Percentiles rank a stretch among this genome's conserved stretches.
These are phyloP conservation scores for Cladobotryum protrusum DNA, from an alignment of 2,329 filamentous ascomycete species.

Conservation along the genomic window DNA sequence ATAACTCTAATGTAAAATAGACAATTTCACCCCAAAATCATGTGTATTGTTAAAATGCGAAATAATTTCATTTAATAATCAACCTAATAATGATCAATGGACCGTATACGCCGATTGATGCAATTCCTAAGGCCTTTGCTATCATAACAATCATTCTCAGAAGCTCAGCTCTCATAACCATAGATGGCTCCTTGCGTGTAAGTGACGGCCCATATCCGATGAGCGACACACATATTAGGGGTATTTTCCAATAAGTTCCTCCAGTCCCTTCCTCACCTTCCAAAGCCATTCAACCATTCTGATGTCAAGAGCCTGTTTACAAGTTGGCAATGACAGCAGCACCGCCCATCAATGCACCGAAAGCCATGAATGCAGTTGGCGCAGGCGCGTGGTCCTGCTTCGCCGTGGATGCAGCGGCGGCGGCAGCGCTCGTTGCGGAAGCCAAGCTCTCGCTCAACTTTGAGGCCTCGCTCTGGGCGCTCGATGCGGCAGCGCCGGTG, in stretches of 20 bases:
- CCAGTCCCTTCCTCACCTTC: not conserved
- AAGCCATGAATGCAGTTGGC: slow-evolving; percentile 37
- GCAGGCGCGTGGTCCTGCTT: slow-evolving; percentile 22
- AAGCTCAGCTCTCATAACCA: not conserved
- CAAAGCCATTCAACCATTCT: no score
- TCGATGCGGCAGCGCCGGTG: slow-evolving; percentile 18
- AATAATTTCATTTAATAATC: not conserved
- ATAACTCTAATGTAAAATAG: no score
- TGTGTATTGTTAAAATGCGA: no score
- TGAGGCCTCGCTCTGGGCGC: slow-evolving; percentile 18
- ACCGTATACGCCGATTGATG: slow-evolving; percentile 4
- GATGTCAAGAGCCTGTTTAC: slow-evolving; percentile 23
- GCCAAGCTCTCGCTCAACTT: slow-evolving; percentile 13
- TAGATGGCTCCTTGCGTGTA: not conserved
- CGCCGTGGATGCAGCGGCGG: slow-evolving; percentile 14
- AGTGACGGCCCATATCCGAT: not conserved
- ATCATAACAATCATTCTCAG: not conserved
- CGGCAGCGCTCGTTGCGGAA: slow-evolving; percentile 15
- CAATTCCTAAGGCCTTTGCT: slow-evolving; percentile 3
- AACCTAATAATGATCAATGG: slow-evolving; percentile 1
- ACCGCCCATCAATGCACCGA: slow-evolving; percentile 43
- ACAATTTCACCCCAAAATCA: no score
- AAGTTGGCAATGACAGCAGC: slow-evolving; percentile 40
- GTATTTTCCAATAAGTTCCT: slow-evolving; percentile 2
- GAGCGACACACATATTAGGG: not conserved